These are phyloP conservation scores for Colletotrichum sojae DNA, from an alignment of 2,329 filamentous ascomycete species.

Conservation along the genomic window DNA sequence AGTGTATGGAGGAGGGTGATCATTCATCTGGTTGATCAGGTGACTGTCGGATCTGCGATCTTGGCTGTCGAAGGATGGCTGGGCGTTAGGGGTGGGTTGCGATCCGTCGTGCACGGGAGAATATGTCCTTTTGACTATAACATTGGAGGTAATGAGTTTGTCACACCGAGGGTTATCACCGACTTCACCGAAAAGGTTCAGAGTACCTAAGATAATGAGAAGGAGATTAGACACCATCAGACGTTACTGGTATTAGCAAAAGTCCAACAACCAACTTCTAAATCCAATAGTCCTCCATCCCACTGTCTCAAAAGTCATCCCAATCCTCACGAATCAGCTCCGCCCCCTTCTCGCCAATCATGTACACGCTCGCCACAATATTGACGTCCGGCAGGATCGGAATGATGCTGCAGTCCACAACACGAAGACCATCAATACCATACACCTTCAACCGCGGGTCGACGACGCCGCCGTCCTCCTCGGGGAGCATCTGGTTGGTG, in stretches of 20 bases:
- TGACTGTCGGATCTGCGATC: slow-evolving; percentile 2
- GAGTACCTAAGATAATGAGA: too few species aligned
- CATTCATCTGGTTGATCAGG: neutral
- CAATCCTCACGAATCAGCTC: slow-evolving; percentile 48
- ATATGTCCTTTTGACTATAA: too few species aligned
- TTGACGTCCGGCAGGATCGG: slow-evolving; percentile 58
- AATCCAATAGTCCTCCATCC: neutral
- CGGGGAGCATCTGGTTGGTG: slow-evolving; percentile 65
- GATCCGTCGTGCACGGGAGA: neutral
- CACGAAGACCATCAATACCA: slow-evolving; percentile 66
- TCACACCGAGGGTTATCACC: too few species aligned
- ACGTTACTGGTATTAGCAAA: neutral
- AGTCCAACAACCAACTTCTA: neutral
- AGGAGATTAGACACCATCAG: neutral
- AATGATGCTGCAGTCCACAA: slow-evolving; percentile 63
- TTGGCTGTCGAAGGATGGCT: slow-evolving; percentile 6
- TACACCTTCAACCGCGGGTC: slow-evolving; percentile 60
- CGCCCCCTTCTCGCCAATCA: slow-evolving; percentile 51
- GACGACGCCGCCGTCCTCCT: slow-evolving; percentile 41
- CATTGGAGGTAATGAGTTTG: too few species aligned
- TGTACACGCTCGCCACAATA: slow-evolving; percentile 41
- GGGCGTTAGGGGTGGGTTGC: neutral
- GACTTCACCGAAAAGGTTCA: too few species aligned
- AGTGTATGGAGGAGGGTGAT: neutral
- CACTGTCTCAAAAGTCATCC: slow-evolving; percentile 12